These are phyloP conservation scores for Colletotrichum sidae DNA, from an alignment of 2,329 filamentous ascomycete genomes.

Conservation along the genomic window DNA sequence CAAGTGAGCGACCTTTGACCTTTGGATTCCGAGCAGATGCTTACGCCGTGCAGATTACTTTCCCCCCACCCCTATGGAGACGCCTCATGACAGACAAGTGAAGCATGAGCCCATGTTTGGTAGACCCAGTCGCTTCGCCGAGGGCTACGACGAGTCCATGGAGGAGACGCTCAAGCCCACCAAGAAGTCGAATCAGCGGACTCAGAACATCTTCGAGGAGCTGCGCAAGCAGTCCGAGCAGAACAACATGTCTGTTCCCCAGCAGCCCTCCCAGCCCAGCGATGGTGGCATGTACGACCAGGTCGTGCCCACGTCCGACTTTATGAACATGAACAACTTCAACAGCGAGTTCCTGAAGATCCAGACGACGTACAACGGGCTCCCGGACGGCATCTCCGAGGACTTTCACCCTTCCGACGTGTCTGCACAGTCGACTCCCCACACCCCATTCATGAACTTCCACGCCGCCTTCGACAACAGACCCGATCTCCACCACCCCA, in stretches of 20 bases:
- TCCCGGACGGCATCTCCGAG: constrained; percentile 47
- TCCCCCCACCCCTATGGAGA: constrained; percentile 76
- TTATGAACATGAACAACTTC: constrained; percentile 65
- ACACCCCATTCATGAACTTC: constrained; percentile 59
- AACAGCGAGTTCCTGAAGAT: constrained; percentile 57
- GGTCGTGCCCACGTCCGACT: constrained; percentile 66
- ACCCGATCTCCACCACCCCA: constrained; percentile 51
- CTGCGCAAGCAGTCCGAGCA: constrained; percentile 68
- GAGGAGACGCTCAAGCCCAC: constrained; percentile 73
- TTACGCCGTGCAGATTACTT: constrained; percentile 63
- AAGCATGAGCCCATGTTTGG: constrained; percentile 51
- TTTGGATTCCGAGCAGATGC: not conserved
- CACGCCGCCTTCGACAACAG: constrained; percentile 59
- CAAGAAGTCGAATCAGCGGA: constrained; percentile 56
- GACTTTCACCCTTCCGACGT: constrained; percentile 56
- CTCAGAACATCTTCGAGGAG: constrained; percentile 67
- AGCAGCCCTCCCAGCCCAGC: constrained; percentile 30
- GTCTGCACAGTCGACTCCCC: constrained; percentile 65
- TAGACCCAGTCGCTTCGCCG: constrained; percentile 64
- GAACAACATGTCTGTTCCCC: constrained; percentile 48
- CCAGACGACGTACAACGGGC: constrained; percentile 47
- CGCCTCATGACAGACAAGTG: constrained; percentile 62
- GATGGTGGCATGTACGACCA: constrained; percentile 59
- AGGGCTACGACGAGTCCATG: constrained; percentile 74
- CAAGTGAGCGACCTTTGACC: constrained; percentile 59